Evolutionary conservation across 495 filamentous ascomycete species (phyloP).

Genomic region (Penicillium chermesinum): DNA sequence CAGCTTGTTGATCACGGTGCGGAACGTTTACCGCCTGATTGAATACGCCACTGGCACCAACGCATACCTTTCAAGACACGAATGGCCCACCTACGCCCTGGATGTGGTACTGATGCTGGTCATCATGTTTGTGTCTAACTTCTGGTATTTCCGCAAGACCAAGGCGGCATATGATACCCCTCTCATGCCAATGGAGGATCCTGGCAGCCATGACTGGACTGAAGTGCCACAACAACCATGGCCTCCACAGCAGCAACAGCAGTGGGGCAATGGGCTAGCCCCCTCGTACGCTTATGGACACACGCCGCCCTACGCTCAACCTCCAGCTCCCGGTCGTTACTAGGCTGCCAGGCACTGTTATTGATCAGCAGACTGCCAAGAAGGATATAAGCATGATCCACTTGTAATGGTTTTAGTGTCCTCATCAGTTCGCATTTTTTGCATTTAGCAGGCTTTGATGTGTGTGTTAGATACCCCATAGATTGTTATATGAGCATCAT

Average conservation of each 20-base stretch:
- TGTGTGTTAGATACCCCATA: too few relatives aligned
- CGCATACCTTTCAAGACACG: constrained; percentile 43
- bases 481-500: too few relatives aligned
- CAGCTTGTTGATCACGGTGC: constrained; percentile 38
- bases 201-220: not conserved
- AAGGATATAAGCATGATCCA: too few relatives aligned
- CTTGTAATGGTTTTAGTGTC: too few relatives aligned
- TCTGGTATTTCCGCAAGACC: constrained; percentile 8
- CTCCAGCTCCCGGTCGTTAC: not conserved
- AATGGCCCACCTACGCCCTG: constrained; percentile 48
- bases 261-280: not conserved
- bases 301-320: not conserved
- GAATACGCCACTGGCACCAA: constrained; percentile 44
- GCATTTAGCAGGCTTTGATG: too few relatives aligned
- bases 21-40: constrained; percentile 52
- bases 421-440: too few relatives aligned
- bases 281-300: not conserved
- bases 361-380: not conserved
- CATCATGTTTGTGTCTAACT: constrained; percentile 6
- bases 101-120: constrained; percentile 52
- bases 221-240: not conserved
- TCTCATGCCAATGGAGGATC: not conserved
- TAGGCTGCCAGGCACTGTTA: too few relatives aligned
- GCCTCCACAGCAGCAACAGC: not conserved
- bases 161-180: not conserved